A percentile compares a stretch with the other conserved stretches of the same genome.
Evolutionary conservation across 768 basidiomycete genomes (phyloP).

Genomic region (Fistulinella prunicolor): DNA sequence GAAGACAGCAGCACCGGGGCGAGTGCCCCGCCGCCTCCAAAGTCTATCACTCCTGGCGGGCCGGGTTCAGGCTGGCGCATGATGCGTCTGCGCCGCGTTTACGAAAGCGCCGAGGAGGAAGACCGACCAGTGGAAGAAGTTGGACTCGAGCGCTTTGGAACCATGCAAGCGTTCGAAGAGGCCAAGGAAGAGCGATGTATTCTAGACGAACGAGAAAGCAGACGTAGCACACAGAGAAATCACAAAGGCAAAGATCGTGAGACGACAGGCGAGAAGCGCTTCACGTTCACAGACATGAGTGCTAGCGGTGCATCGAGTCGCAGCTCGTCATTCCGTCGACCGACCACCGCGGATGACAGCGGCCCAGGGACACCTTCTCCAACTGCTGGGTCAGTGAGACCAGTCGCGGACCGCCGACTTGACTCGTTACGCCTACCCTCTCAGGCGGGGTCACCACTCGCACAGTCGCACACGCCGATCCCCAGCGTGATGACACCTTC

Average conservation of each 20-base stretch:
- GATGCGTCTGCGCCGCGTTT: constrained; percentile 90
- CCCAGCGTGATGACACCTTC: constrained; percentile 88
- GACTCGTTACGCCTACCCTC: constrained; percentile 63
- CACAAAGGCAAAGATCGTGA: constrained; percentile 39
- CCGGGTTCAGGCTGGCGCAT: constrained; percentile 97
- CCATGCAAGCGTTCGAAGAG: constrained; percentile 81
- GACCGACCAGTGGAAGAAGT: constrained; percentile 68
- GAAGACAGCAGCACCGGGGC: constrained; percentile 42
- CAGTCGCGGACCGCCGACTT: constrained; percentile 48
- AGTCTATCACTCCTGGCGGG: constrained; percentile 71
- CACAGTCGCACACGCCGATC: constrained; percentile 76
- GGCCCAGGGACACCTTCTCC: constrained; percentile 58
- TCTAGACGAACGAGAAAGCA: constrained; percentile 77
- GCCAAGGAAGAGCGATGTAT: constrained; percentile 83
- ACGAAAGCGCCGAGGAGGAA: constrained; percentile 89
- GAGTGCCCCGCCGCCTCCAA: constrained; percentile 39
- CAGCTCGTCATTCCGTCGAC: constrained; percentile 86
- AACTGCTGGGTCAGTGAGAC: constrained; percentile 22
- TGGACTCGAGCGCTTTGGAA: constrained; percentile 85
- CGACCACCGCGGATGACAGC: constrained; percentile 58
- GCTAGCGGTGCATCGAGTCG: constrained; percentile 68
- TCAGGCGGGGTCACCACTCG: constrained; percentile 54
- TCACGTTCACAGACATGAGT: constrained; percentile 67
- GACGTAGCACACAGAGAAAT: constrained; percentile 39
- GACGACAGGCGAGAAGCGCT: constrained; percentile 45